These are phyloP conservation scores for Rheum nobile DNA, from an alignment of 148 eudicot genomes.

Conservation along the genomic window DNA sequence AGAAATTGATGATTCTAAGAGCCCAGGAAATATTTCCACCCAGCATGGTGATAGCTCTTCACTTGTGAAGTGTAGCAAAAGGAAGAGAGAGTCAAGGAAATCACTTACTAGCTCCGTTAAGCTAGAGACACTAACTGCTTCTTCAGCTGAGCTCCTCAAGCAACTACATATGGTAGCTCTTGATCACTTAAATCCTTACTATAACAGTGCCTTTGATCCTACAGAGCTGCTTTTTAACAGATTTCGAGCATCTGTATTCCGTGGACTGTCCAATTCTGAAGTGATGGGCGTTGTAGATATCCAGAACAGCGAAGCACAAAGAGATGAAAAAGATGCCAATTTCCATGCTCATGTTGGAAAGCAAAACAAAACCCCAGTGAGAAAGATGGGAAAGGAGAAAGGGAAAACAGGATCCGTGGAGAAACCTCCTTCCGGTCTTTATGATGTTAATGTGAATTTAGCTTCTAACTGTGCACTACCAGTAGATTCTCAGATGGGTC, in stretches of 20 bases:
- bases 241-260: slow-evolving; percentile 38
- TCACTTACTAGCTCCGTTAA: background rate
- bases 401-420: background rate
- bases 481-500: background rate
- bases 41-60: background rate
- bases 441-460: background rate
- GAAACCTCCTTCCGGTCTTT: background rate
- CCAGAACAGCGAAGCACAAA: slow-evolving; percentile 6
- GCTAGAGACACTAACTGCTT: background rate
- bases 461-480: background rate
- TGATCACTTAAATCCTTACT: slow-evolving; percentile 33
- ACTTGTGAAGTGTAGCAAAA: background rate
- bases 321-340: slow-evolving; percentile 15
- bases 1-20: background rate
- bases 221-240: slow-evolving; percentile 26
- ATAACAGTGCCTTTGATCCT: slow-evolving; percentile 31
- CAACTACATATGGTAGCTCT: slow-evolving; percentile 43
- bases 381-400: background rate
- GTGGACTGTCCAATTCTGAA: slow-evolving; percentile 14
- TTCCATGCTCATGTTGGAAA: slow-evolving; percentile 15
- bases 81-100: slow-evolving; percentile 1
- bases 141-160: slow-evolving; percentile 45
- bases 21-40: background rate
- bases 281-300: background rate
- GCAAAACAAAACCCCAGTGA: slow-evolving; percentile 9